phyloP scores from a whole-genome alignment of 2,329 filamentous ascomycete species.

The Colletotrichum sansevieriae region DNA sequence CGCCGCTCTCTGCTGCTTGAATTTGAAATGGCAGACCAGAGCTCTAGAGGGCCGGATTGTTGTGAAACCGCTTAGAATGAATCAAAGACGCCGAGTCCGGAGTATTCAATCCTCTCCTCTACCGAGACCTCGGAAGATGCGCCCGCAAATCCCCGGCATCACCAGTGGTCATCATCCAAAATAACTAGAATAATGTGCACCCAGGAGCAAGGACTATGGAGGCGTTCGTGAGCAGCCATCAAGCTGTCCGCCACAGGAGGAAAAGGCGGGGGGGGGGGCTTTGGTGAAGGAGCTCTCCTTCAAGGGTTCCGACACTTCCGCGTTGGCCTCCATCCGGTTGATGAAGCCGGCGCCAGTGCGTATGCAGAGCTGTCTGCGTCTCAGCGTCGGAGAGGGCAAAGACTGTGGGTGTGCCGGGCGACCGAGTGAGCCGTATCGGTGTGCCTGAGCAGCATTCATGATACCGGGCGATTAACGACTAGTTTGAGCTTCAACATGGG shows the following conservation, averaged over 20 bases:
- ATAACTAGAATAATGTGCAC: too few relatives aligned
- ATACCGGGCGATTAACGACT: slow-evolving; percentile 36
- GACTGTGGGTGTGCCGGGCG: slow-evolving; percentile 20
- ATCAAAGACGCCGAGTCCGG: slow-evolving; percentile 1
- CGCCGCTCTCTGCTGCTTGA: neutral
- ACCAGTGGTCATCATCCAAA: neutral
- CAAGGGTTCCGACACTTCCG: slow-evolving; percentile 37
- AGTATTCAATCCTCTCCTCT: neutral
- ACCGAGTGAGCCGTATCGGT: slow-evolving; percentile 25
- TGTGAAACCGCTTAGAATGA: neutral
- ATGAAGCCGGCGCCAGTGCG: slow-evolving; percentile 20
- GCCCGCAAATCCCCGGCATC: slow-evolving; percentile 7
- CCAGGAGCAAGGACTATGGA: slow-evolving; percentile 3
- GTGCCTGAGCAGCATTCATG: slow-evolving; percentile 39
- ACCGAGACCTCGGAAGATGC: neutral
- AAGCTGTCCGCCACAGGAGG: neutral
- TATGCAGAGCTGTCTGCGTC: slow-evolving; percentile 30
- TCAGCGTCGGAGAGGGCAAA: slow-evolving; percentile 5
- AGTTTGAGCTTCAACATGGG: slow-evolving; percentile 41
- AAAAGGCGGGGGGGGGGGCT: neutral
- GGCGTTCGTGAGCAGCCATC: slow-evolving; percentile 3
- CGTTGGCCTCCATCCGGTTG: slow-evolving; percentile 26
- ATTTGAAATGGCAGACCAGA: slow-evolving; percentile 5
- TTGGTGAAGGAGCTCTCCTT: slow-evolving; percentile 4
- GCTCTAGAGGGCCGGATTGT: neutral